phyloP scores from a whole-genome alignment of 129 eudicot genomes.

The Flaveria linearis region DNA sequence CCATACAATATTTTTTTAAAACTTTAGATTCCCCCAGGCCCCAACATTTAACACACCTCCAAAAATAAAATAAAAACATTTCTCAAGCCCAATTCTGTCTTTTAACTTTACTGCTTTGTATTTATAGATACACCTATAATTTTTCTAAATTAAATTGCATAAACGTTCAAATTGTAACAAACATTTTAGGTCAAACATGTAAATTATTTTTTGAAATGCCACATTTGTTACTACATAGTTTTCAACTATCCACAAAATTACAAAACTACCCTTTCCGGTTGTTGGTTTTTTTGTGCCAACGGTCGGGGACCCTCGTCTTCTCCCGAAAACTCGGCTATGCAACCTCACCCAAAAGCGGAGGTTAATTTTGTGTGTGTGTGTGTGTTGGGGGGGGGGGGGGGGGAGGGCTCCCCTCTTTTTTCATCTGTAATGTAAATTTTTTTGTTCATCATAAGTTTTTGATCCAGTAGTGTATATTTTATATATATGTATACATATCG shows the following conservation, averaged over 20 bases:
- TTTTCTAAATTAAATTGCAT: not conserved
- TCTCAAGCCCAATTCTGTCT: slow-evolving; percentile 3
- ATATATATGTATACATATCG: no score
- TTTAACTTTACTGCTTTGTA: slow-evolving; percentile 23
- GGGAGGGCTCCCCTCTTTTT: no score
- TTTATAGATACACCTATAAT: slow-evolving; percentile 4
- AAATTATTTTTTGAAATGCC: not conserved
- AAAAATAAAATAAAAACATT: not conserved
- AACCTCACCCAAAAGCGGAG: no score
- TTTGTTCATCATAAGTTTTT: no score
- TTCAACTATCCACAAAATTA: not conserved
- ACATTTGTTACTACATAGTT: no score
- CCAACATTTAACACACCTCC: slow-evolving; percentile 24
- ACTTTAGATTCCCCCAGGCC: not conserved
- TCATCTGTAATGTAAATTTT: no score
- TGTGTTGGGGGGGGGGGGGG: no score
- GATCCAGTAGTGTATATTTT: no score
- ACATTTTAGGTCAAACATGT: not conserved
- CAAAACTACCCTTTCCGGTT: not conserved
- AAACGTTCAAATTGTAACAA: not conserved
- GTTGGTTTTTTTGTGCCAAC: not conserved
- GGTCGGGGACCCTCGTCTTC: not conserved
- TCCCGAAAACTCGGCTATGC: no score
- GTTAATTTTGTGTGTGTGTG: no score
- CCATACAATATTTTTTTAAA: slow-evolving; percentile 5